phyloP scores from a whole-genome alignment of 768 basidiomycete genomes.

The Suillus sp. region DNA sequence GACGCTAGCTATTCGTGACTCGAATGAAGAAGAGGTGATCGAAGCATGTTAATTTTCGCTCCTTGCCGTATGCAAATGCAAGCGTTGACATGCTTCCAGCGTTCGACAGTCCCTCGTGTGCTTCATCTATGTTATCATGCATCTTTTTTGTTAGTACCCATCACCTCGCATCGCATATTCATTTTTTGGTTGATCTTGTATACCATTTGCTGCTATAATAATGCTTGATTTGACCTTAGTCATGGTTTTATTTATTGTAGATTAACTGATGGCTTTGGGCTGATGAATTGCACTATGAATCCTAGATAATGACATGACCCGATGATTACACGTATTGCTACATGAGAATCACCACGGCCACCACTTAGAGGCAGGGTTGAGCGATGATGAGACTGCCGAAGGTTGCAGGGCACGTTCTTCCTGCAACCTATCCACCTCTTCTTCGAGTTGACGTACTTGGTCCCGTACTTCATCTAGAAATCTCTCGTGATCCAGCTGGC shows the following conservation, averaged over 20 bases:
- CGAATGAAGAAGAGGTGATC: constrained; percentile 1
- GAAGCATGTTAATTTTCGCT: background rate
- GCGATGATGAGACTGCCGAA: constrained; percentile 3
- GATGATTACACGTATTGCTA: background rate
- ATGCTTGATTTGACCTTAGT: background rate
- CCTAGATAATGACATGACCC: background rate
- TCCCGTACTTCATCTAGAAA: constrained; percentile 62
- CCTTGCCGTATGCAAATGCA: background rate
- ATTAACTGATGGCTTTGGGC: background rate
- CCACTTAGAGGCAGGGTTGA: constrained; percentile 24
- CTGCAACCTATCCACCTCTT: constrained; percentile 49
- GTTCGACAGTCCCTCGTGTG: background rate
- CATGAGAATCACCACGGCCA: constrained; percentile 17
- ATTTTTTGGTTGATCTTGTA: background rate
- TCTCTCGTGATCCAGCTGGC: constrained; percentile 69
- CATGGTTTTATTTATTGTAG: background rate
- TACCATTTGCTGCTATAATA: background rate
- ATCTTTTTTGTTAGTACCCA: constrained; percentile 4
- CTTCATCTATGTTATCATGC: constrained; percentile 7
- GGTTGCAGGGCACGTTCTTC: constrained; percentile 13
- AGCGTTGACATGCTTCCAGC: background rate
- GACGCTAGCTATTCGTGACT: background rate
- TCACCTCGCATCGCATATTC: constrained; percentile 1
- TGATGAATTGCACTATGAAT: background rate
- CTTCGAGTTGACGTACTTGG: constrained; percentile 58